Conservation (phyloP, 2,329 filamentous ascomycete genomes). For the Alternaria gansuensis region DNA sequence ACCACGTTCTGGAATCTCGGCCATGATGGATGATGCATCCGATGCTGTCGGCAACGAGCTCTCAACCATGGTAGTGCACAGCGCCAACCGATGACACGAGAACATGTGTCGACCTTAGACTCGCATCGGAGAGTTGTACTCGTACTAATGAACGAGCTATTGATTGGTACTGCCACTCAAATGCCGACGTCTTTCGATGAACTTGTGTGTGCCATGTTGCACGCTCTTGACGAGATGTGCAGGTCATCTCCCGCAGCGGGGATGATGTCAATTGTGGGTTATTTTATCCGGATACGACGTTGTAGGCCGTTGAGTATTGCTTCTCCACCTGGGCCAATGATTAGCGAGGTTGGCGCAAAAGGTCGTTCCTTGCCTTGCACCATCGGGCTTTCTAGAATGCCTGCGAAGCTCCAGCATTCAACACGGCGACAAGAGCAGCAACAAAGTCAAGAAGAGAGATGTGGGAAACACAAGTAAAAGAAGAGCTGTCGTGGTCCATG, state of each 20-base stretch:
- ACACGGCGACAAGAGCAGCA: not conserved
- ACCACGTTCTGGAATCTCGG: slow-evolving; percentile 19
- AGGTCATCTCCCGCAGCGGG: slow-evolving; percentile 9
- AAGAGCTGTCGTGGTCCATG: not conserved
- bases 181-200: not conserved
- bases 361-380: slow-evolving; percentile 9
- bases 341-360: slow-evolving; percentile 24
- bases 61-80: slow-evolving; percentile 1
- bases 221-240: slow-evolving; percentile 9
- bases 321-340: slow-evolving; percentile 31
- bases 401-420: slow-evolving; percentile 10
- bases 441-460: not conserved
- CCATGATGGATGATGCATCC: slow-evolving; percentile 12
- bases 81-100: slow-evolving; percentile 2
- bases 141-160: not conserved
- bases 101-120: slow-evolving; percentile 10
- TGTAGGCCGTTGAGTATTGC: slow-evolving; percentile 30
- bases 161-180: not conserved
- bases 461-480: not conserved
- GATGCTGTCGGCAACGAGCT: slow-evolving; percentile 2
- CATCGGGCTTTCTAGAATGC: slow-evolving; percentile 21
- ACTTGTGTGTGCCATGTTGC: slow-evolving; percentile 7
- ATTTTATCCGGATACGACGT: slow-evolving; percentile 29
- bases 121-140: not conserved
- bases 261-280: slow-evolving; percentile 19